Evolutionary conservation across 164 flowering plant species (phyloP).

Genomic region (Sextonia rubra): DNA sequence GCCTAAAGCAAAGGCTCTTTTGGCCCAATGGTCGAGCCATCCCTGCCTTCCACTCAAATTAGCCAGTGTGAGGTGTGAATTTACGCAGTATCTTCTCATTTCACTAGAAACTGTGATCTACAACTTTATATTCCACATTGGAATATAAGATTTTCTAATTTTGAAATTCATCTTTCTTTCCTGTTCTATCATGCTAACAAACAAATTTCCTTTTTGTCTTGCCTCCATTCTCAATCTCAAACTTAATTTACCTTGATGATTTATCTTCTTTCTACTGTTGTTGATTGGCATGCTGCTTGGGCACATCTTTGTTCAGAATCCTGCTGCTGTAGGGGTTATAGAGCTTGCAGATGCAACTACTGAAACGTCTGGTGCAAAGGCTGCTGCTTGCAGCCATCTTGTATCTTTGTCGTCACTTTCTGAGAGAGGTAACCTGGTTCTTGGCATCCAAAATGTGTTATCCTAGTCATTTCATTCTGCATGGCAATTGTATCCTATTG

Average conservation of each 20-base stretch:
- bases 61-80: too few relatives aligned
- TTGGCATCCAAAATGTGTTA: not conserved
- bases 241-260: not conserved
- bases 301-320: conserved; percentile 30
- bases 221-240: not conserved
- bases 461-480: not conserved
- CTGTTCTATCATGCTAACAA: not conserved
- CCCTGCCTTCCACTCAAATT: too few relatives aligned
- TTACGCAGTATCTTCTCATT: too few relatives aligned
- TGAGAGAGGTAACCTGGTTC: conserved; percentile 43
- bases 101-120: too few relatives aligned
- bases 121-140: not conserved
- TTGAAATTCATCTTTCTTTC: not conserved
- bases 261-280: not conserved
- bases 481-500: not conserved
- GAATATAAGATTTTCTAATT: not conserved
- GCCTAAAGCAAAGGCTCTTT: too few relatives aligned
- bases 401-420: conserved; percentile 70
- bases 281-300: conserved; percentile 7
- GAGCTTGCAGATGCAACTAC: conserved; percentile 57
- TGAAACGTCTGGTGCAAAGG: conserved; percentile 78
- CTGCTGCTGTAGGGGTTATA: conserved; percentile 34
- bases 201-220: not conserved
- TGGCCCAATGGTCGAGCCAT: too few relatives aligned
- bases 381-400: conserved; percentile 78